These are phyloP conservation scores for Exophiala alcalophila DNA, from an alignment of 2,329 filamentous ascomycete species.

Conservation along the genomic window DNA sequence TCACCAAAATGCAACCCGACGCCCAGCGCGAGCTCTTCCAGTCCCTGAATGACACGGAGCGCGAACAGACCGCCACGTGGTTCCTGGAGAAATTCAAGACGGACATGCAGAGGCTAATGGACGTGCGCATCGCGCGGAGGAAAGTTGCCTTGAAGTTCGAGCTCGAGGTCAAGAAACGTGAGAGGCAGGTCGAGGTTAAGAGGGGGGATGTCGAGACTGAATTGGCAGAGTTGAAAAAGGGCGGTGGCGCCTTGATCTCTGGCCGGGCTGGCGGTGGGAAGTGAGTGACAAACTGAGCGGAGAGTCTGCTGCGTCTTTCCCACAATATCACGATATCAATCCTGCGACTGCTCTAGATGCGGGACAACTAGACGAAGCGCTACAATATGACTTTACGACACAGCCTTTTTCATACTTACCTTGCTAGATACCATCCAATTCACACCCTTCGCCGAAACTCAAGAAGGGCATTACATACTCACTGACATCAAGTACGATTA, in stretches of 20 bases:
- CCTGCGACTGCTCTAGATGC: no score
- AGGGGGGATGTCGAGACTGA: constrained; percentile 49
- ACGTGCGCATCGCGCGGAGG: constrained; percentile 53
- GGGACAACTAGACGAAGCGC: neutral
- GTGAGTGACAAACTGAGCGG: no score
- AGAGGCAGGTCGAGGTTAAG: constrained; percentile 51
- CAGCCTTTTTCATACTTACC: no score
- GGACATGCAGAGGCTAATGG: constrained; percentile 52
- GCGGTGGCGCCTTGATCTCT: constrained; percentile 54
- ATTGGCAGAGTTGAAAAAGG: constrained; percentile 53
- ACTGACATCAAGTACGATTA: no score
- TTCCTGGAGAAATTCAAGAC: constrained; percentile 55
- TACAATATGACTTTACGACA: neutral
- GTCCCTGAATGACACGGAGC: constrained; percentile 52
- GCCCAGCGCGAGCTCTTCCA: constrained; percentile 50
- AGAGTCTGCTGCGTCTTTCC: no score
- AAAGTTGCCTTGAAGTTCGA: constrained; percentile 55
- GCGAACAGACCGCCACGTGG: constrained; percentile 62
- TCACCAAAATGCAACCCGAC: constrained; percentile 37
- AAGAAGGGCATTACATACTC: no score
- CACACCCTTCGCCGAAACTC: no score
- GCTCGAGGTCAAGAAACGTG: constrained; percentile 52
- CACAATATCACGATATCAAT: no score
- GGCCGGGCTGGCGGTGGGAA: no score
- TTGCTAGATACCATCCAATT: no score